phyloP scores from a whole-genome alignment of 1,139 yeast genomes.

The Zygosaccharomyces sapae region DNA sequence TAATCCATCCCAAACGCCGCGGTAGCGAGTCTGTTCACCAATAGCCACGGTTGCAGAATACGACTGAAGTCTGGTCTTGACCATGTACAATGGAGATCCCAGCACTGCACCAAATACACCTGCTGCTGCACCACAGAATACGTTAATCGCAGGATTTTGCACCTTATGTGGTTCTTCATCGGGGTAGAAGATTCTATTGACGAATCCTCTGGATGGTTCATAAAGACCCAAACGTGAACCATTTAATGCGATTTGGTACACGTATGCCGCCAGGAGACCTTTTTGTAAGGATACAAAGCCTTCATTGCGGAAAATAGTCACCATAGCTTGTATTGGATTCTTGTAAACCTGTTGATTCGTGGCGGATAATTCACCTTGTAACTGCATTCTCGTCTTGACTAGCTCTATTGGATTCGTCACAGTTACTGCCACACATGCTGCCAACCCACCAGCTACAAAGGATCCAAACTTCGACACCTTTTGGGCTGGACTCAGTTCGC shows the following conservation, averaged over 20 bases:
- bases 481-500: slow-evolving; percentile 44
- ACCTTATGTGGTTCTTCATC: slow-evolving; percentile 46
- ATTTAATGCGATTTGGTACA: slow-evolving; percentile 83
- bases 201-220: slow-evolving; percentile 69
- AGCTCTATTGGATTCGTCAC: slow-evolving; percentile 94
- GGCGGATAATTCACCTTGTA: slow-evolving; percentile 83
- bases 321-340: slow-evolving; percentile 82
- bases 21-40: slow-evolving; percentile 91
- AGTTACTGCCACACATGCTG: slow-evolving; percentile 97
- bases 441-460: slow-evolving; percentile 87
- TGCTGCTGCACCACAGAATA: slow-evolving; percentile 75
- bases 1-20: slow-evolving; percentile 64
- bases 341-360: slow-evolving; percentile 57
- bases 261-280: slow-evolving; percentile 77
- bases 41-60: slow-evolving; percentile 61
- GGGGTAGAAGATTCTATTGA: slow-evolving; percentile 58
- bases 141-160: slow-evolving; percentile 64
- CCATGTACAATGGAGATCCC: slow-evolving; percentile 87
- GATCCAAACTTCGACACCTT: slow-evolving; percentile 67
- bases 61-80: slow-evolving; percentile 96
- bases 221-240: slow-evolving; percentile 93
- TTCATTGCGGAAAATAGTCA: slow-evolving; percentile 69
- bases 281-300: slow-evolving; percentile 86
- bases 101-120: slow-evolving; percentile 87
- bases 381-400: slow-evolving; percentile 91